Base-by-base conservation (phyloP, 441 rosid species). In the Populus hybrid region DNA sequence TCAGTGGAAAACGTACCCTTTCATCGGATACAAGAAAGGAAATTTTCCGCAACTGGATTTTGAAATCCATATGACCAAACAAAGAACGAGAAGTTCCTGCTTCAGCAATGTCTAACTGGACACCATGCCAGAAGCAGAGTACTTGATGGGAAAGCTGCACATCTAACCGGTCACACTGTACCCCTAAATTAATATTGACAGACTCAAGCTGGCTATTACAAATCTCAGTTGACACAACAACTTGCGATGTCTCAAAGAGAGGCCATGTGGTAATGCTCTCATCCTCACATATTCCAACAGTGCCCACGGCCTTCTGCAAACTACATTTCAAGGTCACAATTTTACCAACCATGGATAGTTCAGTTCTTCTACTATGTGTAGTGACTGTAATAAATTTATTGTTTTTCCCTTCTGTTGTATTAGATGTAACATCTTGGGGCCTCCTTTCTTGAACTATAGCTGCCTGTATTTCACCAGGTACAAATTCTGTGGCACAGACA, bases 21-120 rank as follows among this genome's bases (percentile, higher is more conserved):
- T 94, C 98, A 87, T 94, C 99, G 82, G 96, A 91, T 75, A 94
- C 84, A 75, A 91, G 89, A 77, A 94, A 82, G 73, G 98, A 92
- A 61, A 79, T 80, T 80, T 91, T 90, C 86, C 87, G 90, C 21
- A 88, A 78, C 83, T 86, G 89, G 75, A 91, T 69, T 75, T 85
- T 86, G 40, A 90, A 74, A 78, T 85, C 85, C 75, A 91, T 59
- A 65, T 80, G 75, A 81, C 77, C 88, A 77, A 84, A 80, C 65
- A 81, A 68, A 87, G 82, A 82, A 77, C 79, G 88, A 77, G 98
- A 84, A 83, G 94, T 78, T 72, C 81, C 83, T 71, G 87, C 77
- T 82, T 83, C 92, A 82, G 91, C 89, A 75, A 84, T 40, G 78
- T 89, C 84, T 67, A 92, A 80, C 74, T 71, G 83, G 71, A 89